Percentiles rank a stretch among this genome's conserved stretches.
phyloP scores from a whole-genome alignment of 2,329 filamentous ascomycete genomes.

The Grosmannia serpens region DNA sequence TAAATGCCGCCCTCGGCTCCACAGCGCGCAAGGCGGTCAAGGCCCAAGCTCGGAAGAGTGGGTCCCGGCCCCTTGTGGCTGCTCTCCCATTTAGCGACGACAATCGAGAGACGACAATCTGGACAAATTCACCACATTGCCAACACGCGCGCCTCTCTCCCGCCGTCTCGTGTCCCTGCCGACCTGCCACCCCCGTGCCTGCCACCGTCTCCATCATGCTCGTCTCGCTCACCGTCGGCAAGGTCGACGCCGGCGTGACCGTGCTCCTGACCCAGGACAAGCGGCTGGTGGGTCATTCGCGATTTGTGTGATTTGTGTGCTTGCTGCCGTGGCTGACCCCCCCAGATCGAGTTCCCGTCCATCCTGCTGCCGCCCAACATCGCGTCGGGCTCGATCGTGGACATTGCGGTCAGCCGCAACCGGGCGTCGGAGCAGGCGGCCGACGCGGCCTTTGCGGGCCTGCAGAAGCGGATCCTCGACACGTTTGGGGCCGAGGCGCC shows the following conservation, averaged over 20 bases:
- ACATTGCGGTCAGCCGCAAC: constrained; percentile 92
- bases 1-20: too few relatives aligned
- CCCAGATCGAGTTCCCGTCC: constrained; percentile 93
- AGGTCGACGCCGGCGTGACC: constrained; percentile 96
- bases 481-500: constrained; percentile 78
- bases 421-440: constrained; percentile 62
- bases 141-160: neutral
- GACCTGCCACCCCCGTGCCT: neutral
- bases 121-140: neutral
- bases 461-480: constrained; percentile 81
- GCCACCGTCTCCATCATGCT: constrained; percentile 50
- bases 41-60: neutral
- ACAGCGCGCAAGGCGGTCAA: neutral
- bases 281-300: constrained; percentile 69
- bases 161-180: too few relatives aligned
- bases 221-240: constrained; percentile 95
- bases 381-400: constrained; percentile 90
- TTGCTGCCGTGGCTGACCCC: neutral
- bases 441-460: constrained; percentile 62
- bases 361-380: constrained; percentile 94
- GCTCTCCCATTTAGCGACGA: neutral
- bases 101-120: neutral
- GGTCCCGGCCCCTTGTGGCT: neutral
- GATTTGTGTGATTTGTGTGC: neutral
- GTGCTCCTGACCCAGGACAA: constrained; percentile 96